Evolutionary conservation across 306 rosid species (phyloP), one percentile per base, ranked within the genome.

Genomic region (Lathyrus oleraceus): DNA sequence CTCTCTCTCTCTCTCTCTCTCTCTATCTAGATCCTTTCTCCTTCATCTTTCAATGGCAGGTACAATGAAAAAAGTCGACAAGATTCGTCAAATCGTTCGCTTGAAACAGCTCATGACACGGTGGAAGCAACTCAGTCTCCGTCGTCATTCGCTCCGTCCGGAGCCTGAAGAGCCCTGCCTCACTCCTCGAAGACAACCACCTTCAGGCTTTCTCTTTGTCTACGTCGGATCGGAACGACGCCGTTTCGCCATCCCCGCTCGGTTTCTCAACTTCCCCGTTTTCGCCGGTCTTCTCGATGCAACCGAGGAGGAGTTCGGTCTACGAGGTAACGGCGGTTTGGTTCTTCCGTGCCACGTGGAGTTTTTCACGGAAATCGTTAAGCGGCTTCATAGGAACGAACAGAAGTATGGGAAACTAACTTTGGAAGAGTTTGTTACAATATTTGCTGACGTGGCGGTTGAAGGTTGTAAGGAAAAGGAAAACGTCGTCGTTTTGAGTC

Each of bases 61-160:
- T 21, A 32, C 78, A 15, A 45, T 68, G 81, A 75, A 78, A 57
- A 75, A 76, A 30, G 85, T 73, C 1, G 81, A 76, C 32, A 83
- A 70, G 81, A 83, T 83, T 83, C 77, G 84, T 2, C 88, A 86
- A 65, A 83, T 86, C 65, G 91, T 81, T 0, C 76, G 76, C 3
- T 17, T 76, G 11, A 76, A 76, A 13, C 71, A 76, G 38, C 70
- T 76, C 9, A 11, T 76, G 66, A 14, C 15, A 13, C 52, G 71
- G 5, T 76, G 76, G 81, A 76, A 76, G 32, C 65, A 61, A 3
- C 49, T 70, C 4, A 62, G 81, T 17, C 66, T 76, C 75, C 48
- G 75, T 10, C 57, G 39, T 10, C 38, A 12, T 53, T 23, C 42
- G 2, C 19, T 39, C 2, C 32, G 32, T 5, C 6, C 19, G 4